These are phyloP conservation scores for Cutaneotrichosporon daszewskae DNA, from an alignment of 1,284 basidiomycete genomes.

Conservation along the genomic window DNA sequence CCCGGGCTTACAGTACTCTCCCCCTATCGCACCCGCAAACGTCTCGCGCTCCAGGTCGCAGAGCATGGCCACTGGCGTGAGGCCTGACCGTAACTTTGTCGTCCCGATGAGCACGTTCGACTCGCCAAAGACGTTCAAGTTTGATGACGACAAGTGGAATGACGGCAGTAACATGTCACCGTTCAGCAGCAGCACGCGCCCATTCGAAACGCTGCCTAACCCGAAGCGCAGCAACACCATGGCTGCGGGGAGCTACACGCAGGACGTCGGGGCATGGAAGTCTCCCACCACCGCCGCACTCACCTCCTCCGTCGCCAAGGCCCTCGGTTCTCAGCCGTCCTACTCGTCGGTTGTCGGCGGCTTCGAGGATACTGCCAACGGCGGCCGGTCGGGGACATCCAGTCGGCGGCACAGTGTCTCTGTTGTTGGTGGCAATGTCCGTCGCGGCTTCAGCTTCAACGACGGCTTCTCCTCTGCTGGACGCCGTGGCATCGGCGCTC, in stretches of 20 bases:
- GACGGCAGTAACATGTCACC: constrained; percentile 41
- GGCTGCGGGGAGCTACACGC: too few species aligned
- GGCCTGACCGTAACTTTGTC: constrained; percentile 33
- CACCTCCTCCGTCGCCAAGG: constrained; percentile 30
- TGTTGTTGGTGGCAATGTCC: constrained; percentile 54
- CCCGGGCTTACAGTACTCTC: constrained; percentile 26
- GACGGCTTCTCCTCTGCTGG: constrained; percentile 56
- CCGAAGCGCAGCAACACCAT: constrained; percentile 4
- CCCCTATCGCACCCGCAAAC: constrained; percentile 36
- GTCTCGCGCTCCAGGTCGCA: constrained; percentile 41
- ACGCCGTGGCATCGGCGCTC: constrained; percentile 25
- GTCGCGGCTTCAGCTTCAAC: constrained; percentile 38
- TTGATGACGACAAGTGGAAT: constrained; percentile 26
- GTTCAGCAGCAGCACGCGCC: constrained; percentile 28
- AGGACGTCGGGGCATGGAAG: too few species aligned
- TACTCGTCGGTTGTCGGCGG: constrained; percentile 29
- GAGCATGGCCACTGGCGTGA: constrained; percentile 36
- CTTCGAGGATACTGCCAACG: constrained; percentile 25
- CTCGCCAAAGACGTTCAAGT: constrained; percentile 12
- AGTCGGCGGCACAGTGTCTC: constrained; percentile 79
- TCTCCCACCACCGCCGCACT: constrained; percentile 21
- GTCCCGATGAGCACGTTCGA: constrained; percentile 32
- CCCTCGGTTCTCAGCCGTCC: constrained; percentile 19
- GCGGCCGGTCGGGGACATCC: constrained; percentile 58
- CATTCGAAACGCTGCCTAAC: constrained; percentile 7